A percentile compares a stretch with the other conserved stretches of the same genome.
Evolutionary conservation across 768 basidiomycete species (phyloP).

Genomic region (Brasilioporus rufonigricans): DNA sequence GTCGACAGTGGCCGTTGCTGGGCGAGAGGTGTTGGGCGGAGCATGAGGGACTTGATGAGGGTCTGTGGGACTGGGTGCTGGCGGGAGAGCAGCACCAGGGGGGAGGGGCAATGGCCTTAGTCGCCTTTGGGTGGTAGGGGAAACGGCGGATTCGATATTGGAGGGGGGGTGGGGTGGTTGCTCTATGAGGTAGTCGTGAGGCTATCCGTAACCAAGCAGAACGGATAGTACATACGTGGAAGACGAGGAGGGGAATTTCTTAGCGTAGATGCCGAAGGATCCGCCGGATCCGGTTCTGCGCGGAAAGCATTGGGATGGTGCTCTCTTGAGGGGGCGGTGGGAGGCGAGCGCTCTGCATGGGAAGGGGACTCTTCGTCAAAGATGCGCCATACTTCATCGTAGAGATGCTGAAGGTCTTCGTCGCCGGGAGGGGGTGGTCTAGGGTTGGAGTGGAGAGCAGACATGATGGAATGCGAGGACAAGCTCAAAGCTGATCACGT

Average conservation of each 20-base stretch:
- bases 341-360: slow-evolving; percentile 28
- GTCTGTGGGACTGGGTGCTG: slow-evolving; percentile 17
- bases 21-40: slow-evolving; percentile 17
- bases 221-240: slow-evolving; percentile 18
- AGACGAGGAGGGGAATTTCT: slow-evolving; percentile 20
- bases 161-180: slow-evolving; percentile 1
- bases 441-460: slow-evolving; percentile 33
- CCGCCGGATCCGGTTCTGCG: slow-evolving; percentile 16
- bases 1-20: slow-evolving; percentile 26
- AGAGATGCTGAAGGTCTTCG: slow-evolving; percentile 69
- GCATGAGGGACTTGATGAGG: slow-evolving; percentile 13
- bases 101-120: slow-evolving; percentile 29
- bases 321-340: slow-evolving; percentile 17
- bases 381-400: slow-evolving; percentile 71
- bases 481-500: too few relatives aligned
- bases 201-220: neutral
- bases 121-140: slow-evolving; percentile 30
- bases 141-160: slow-evolving; percentile 21
- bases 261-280: slow-evolving; percentile 7
- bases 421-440: slow-evolving; percentile 51
- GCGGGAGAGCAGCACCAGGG: slow-evolving; percentile 18
- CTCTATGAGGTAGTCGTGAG: slow-evolving; percentile 2
- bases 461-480: slow-evolving; percentile 29
- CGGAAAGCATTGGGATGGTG: slow-evolving; percentile 19
- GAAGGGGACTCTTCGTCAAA: slow-evolving; percentile 51